Base-by-base conservation (phyloP, 345 rosid species). In the Eucalyptus pauciflora region DNA sequence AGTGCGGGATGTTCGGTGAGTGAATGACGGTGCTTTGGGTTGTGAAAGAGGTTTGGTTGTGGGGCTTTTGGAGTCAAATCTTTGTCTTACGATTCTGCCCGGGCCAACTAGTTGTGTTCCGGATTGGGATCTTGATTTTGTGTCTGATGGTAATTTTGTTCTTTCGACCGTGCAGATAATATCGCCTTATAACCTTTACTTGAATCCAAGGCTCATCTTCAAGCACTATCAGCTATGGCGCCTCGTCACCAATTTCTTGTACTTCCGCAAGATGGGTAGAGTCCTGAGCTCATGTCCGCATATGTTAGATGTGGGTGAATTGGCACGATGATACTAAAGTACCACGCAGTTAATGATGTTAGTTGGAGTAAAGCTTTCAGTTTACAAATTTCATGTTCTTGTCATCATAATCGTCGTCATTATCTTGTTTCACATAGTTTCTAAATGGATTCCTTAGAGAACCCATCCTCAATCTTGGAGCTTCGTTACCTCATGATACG, bases 211-310 rank as follows among this genome's bases (percentile, higher is more conserved):
- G 6, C 97, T 96, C 67, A 98, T 98, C 87, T 94, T 98, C 88
- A 96, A 95, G 94, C 95, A 96, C 22, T 96, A 95, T 92, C 97
- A 98, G 89, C 93, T 96, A 91, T 98, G 99, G 99, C 99, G 99
- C 91, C 99, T 98, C 87, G 64, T 98, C 90, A 98, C 99, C 51
- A 98, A 98, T 91, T 98, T 98, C 93, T 91, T 98, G 86, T 98
- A 96, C 94, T 98, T 97, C 94, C 94, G 99, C 54, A 96, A 96
- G 92, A 96, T 97, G 99, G 99, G 99, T 94, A 93, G 45, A 41
- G 29, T 76, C 85, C 85, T 76, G 29, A 76, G 48, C 85, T 76
- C 85, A 76, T 76, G 48, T 41, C 85, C 13, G 27, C 83, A 76
- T 37, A 41, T 76, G 27, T 76, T 76, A 76, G 29, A 76, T 76